Conservation (phyloP, 202 grass and related monocot species). For the Schoenoplectus tabernaemontani region DNA sequence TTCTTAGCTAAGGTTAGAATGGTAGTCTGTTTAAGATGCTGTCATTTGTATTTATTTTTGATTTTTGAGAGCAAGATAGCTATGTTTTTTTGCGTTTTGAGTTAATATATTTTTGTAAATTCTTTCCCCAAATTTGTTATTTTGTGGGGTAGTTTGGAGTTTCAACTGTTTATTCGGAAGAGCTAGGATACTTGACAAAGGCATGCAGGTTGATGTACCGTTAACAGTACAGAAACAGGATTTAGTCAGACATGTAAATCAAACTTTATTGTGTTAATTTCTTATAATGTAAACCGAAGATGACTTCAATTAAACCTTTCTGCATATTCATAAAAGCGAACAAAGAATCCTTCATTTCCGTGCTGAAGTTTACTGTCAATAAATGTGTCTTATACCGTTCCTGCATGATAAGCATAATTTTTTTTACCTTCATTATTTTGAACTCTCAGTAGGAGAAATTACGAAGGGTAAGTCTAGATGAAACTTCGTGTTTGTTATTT, state of each 20-base stretch:
- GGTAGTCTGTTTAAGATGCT: background rate
- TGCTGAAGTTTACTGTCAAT: background rate
- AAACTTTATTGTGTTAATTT: background rate
- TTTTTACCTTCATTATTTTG: background rate
- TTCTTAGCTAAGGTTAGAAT: slow-evolving; percentile 22
- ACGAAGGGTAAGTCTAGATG: background rate
- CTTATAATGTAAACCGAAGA: background rate
- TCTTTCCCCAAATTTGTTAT: slow-evolving; percentile 16
- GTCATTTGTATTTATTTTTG: background rate
- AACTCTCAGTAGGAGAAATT: background rate
- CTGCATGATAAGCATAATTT: background rate
- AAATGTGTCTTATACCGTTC: background rate
- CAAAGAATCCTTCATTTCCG: background rate
- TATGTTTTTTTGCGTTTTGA: background rate
- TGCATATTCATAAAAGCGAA: slow-evolving; percentile 1
- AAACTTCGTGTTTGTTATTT: too few relatives aligned
- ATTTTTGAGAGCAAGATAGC: slow-evolving; percentile 9
- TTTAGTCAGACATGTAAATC: background rate
- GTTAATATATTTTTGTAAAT: background rate
- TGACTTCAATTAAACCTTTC: background rate
- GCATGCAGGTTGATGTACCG: background rate
- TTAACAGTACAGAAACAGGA: background rate
- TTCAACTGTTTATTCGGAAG: background rate
- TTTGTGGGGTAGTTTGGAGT: background rate
- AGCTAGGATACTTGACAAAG: slow-evolving; percentile 2